Evolutionary conservation across 352 stramenopile species (phyloP), one percentile per base, ranked within the genome.

Genomic region (Pythium diclinum): DNA sequence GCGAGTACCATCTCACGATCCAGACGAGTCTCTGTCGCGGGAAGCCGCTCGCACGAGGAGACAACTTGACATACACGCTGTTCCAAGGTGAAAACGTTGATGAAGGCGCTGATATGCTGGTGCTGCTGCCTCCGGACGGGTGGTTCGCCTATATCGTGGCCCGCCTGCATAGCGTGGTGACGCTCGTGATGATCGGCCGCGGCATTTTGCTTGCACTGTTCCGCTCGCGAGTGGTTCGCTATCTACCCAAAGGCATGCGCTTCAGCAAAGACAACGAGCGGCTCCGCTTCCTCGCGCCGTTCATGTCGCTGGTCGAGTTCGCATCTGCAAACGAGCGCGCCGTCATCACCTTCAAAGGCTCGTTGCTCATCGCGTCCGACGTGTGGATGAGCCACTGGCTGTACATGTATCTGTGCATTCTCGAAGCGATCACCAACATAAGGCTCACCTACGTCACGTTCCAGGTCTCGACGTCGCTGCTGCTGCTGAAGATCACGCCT

Each of bases 301-400:
- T 75, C 59, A 85, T 83, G 77, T 55, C 61, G 11, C 19, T 75
- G 3, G 73, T 70, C 1, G 75, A 66, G 6, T 68, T 61, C 30
- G 61, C 69, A 38, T 56, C 79, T 13, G 75, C 17, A 57, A 85
- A 34, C 61, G 76, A 40, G 5, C 73, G 67, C 10, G 30, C 68
- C 0, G 70, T 85, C 5, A 80, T 88, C 32, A 72, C 72, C 0
- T 85, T 87, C 63, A 86, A 85, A 28, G 79, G 79, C 25, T 70
- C 67, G 56, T 33, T 78, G 9, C 64, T 88, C 28, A 81, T 85
- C 62, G 79, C 74, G 0, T 88, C 79, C 1, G 77, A 86, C 32
- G 61, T 83, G 0, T 87, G 79, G 79, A 82, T 88, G 56, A 87
- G 81, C 58, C 76, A 88, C 53, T 89, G 78, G 80, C 69, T 87